Evolutionary conservation across 495 filamentous ascomycete genomes (phyloP), one percentile per base, ranked within the genome.

Genomic region (Chaetomidium leptoderma): DNA sequence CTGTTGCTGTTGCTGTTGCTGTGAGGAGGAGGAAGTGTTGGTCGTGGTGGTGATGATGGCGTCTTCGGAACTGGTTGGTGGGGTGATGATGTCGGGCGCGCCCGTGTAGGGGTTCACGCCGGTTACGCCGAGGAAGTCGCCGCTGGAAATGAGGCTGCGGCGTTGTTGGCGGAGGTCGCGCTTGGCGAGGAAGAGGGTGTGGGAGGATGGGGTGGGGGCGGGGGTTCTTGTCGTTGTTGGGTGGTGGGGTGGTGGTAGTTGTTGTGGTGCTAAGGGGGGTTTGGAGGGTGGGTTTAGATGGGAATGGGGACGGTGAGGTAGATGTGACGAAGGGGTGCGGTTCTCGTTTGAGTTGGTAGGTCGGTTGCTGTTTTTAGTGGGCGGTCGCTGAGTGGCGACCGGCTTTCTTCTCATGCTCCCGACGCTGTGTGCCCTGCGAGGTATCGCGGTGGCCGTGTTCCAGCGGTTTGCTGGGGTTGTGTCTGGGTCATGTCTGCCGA

Each of bases 51-150:
- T 19, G 35, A 40, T 17, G 4, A 32, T 19, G 3, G 58, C 44
- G 11, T 51, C 44, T 16, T 63, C 71, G 3, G 60, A 65, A 5
- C 64, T 63, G 55, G 65, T 72, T 14, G 74, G 76, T 16, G 75
- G 74, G 10, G 76, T 78, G 30, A 77, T 63, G 7, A 74, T 63
- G 33, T 80, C 72, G 53, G 70, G 73, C 58, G 70, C 66, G 2
- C 80, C 78, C n/a, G 78, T 81, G 43, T 73, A 65, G 11, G 80
- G 78, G 57, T 82, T 80, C n/a, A 74, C 73, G 19, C 80, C 78
- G 57, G 78, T 78, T 13, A 81, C 76, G 11, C 80, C 78, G 11
- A 81, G 69, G 64, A 74, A 82, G 57, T 82, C 80, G 16, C 77
- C 75, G 50, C 76, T 77, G 52, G 75, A 69, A 39, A 70, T 72